Conservation (phyloP, 768 basidiomycete genomes). For the Phlegmacium glaucopus region DNA sequence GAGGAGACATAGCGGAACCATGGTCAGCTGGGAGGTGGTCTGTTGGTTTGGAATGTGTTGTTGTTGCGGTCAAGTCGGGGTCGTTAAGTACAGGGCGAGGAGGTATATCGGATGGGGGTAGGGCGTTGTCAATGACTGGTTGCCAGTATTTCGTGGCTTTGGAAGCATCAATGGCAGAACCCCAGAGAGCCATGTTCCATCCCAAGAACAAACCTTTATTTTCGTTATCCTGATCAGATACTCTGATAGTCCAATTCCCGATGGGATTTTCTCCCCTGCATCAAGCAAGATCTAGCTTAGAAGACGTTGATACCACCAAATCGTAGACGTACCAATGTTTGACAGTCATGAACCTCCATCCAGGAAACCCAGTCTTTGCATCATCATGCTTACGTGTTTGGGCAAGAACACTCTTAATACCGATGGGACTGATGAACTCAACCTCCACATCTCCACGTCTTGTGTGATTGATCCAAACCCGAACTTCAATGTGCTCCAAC, state of each 20-base stretch:
- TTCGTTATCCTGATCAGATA: conserved; percentile 68
- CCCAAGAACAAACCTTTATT: conserved; percentile 70
- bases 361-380: conserved; percentile 68
- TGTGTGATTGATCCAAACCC: conserved; percentile 88
- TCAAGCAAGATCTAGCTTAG: conserved; percentile 12
- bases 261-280: conserved; percentile 89
- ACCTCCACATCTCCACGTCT: conserved; percentile 91
- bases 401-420: conserved; percentile 81
- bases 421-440: conserved; percentile 78
- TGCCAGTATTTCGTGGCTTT: conserved; percentile 61
- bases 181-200: conserved; percentile 93
- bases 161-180: conserved; percentile 70
- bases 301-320: neutral
- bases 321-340: conserved; percentile 81
- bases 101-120: conserved; percentile 39
- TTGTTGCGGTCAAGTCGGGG: conserved; percentile 40
- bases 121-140: conserved; percentile 45
- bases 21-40: conserved; percentile 82
- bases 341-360: conserved; percentile 95
- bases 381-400: conserved; percentile 63
- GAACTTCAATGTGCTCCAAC: conserved; percentile 88
- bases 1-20: conserved; percentile 61
- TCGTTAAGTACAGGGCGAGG: conserved; percentile 34
- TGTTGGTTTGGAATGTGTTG: conserved; percentile 78
- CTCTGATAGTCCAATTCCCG: conserved; percentile 88